Conservation (phyloP, 2,329 filamentous ascomycete species). For the Aspergillus puulaauensis region DNA sequence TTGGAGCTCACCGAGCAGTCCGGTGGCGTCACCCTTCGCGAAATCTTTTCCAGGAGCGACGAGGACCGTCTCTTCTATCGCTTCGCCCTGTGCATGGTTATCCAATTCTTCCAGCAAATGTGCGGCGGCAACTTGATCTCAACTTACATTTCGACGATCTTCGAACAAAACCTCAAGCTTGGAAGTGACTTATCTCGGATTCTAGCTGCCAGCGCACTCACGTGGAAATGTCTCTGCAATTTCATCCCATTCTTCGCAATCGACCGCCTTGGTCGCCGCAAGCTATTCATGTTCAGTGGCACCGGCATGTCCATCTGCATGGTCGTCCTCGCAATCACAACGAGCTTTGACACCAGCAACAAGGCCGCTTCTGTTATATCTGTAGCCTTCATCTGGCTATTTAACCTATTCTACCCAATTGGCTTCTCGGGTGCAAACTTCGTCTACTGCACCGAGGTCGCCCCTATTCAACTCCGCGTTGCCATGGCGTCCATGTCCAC, state of each 20-base stretch:
- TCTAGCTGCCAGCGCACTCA: conserved; percentile 16
- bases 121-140: conserved; percentile 36
- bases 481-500: conserved; percentile 1
- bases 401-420: conserved; percentile 21
- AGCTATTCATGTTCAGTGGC: conserved; percentile 19
- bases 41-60: conserved; percentile 44
- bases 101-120: conserved; percentile 49
- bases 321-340: conserved; percentile 17
- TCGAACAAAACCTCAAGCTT: conserved; percentile 15
- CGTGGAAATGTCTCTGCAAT: conserved; percentile 17
- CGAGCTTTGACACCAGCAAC: conserved; percentile 7
- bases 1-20: conserved; percentile 43
- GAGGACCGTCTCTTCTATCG: neutral
- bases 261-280: conserved; percentile 20
- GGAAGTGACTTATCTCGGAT: conserved; percentile 10
- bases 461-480: conserved; percentile 18
- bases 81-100: conserved; percentile 47
- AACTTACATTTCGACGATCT: conserved; percentile 37
- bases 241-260: conserved; percentile 18
- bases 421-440: conserved; percentile 21
- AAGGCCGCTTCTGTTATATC: conserved; percentile 10
- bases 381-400: conserved; percentile 20
- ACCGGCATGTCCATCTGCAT: conserved; percentile 19
- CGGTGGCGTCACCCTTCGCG: neutral
- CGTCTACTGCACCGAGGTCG: conserved; percentile 21